These are phyloP conservation scores for Triangularia setosa DNA, from an alignment of 2,329 filamentous ascomycete species.

Conservation along the genomic window DNA sequence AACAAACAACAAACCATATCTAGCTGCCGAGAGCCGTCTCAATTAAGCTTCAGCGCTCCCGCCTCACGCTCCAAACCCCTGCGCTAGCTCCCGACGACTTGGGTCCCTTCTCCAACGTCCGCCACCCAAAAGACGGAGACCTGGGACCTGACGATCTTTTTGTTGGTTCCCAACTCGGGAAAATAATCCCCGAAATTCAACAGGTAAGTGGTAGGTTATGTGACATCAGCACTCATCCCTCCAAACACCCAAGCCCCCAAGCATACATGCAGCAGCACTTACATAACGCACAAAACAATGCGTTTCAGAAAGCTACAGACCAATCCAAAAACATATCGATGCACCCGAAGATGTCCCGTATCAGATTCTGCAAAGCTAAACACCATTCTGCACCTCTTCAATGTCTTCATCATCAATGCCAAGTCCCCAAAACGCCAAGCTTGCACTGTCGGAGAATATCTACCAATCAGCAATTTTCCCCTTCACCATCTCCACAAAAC, in stretches of 20 bases:
- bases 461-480: background rate
- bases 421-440: background rate
- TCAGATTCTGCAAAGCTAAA: background rate
- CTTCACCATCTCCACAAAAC: background rate
- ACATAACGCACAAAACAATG: background rate
- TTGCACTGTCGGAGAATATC: background rate
- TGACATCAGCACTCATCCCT: background rate
- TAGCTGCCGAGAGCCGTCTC: background rate
- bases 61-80: background rate
- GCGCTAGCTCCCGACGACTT: background rate
- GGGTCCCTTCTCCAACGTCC: background rate
- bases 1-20: background rate
- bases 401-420: background rate
- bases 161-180: background rate
- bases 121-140: background rate
- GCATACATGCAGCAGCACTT: background rate
- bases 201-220: background rate
- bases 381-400: background rate
- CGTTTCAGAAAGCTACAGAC: background rate
- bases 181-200: background rate
- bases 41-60: background rate
- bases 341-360: background rate
- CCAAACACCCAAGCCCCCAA: background rate
- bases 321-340: background rate
- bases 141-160: background rate